These are phyloP conservation scores for Solanum okadae DNA, from an alignment of 257 asterid species.

Conservation along the genomic window DNA sequence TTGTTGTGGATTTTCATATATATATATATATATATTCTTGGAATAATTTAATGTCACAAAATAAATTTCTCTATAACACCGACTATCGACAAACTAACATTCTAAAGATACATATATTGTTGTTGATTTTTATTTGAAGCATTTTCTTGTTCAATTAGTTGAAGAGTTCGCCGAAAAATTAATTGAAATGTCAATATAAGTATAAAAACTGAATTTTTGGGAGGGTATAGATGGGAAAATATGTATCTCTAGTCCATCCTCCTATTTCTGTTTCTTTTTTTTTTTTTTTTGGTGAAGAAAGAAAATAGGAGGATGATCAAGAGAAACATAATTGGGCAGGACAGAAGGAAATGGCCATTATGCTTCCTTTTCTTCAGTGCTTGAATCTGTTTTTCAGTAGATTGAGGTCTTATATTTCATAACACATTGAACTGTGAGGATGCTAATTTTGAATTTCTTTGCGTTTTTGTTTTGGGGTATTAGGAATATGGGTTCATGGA, in stretches of 20 bases:
- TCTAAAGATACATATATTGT: background rate
- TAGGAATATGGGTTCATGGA: background rate
- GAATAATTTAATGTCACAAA: background rate
- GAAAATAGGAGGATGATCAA: background rate
- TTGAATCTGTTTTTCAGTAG: background rate
- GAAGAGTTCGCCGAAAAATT: background rate
- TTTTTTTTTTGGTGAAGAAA: background rate
- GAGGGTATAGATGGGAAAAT: background rate
- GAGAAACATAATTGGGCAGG: background rate
- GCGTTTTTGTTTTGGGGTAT: background rate
- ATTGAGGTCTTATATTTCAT: background rate
- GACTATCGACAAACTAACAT: background rate
- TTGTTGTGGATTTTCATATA: background rate
- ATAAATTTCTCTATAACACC: background rate
- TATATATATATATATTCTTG: too few relatives aligned
- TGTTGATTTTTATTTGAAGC: background rate
- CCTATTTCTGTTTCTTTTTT: background rate
- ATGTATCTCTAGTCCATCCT: background rate
- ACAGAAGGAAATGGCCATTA: background rate
- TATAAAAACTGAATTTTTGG: background rate
- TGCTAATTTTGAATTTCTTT: background rate
- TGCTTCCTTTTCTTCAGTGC: background rate
- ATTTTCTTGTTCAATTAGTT: background rate
- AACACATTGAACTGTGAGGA: background rate
- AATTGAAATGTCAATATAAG: background rate